Percentiles rank a stretch among this genome's conserved stretches.
Conservation (phyloP, 2,329 filamentous ascomycete genomes). For the Hymenoscyphus infarciens region DNA sequence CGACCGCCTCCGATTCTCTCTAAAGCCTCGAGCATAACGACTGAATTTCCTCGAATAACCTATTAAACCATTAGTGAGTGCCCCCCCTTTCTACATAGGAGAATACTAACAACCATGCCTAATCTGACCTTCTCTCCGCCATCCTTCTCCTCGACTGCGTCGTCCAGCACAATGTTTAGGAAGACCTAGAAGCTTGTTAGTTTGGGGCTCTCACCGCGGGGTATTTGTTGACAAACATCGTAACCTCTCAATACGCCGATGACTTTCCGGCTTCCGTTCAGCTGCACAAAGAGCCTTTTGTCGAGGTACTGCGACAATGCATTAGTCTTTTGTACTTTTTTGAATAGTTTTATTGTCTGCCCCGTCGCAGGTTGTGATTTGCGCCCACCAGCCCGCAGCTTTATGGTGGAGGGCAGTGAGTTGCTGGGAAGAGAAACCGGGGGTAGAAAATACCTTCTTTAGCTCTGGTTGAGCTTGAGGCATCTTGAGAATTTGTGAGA, state of each 20-base stretch:
- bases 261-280: slow-evolving; percentile 97
- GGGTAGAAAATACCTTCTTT: slow-evolving; percentile 71
- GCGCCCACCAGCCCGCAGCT: not conserved
- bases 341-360: slow-evolving; percentile 13
- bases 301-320: slow-evolving; percentile 76
- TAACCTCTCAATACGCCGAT: slow-evolving; percentile 92
- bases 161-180: slow-evolving; percentile 95
- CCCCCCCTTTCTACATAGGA: not conserved
- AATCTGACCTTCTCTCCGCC: slow-evolving; percentile 86
- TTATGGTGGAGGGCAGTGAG: not conserved
- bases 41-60: slow-evolving; percentile 96
- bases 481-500: slow-evolving; percentile 53
- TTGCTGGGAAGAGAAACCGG: slow-evolving; percentile 18
- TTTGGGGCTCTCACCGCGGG: slow-evolving; percentile 8
- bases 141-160: slow-evolving; percentile 91
- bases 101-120: slow-evolving; percentile 78
- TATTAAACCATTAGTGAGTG: slow-evolving; percentile 36
- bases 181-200: slow-evolving; percentile 66
- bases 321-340: slow-evolving; percentile 62
- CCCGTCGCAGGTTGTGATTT: slow-evolving; percentile 10
- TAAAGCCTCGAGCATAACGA: slow-evolving; percentile 92
- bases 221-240: slow-evolving; percentile 59
- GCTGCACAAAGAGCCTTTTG: slow-evolving; percentile 95
- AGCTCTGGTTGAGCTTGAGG: slow-evolving; percentile 98
- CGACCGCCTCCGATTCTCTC: slow-evolving; percentile 61